These are phyloP conservation scores for Penicillium freii DNA, from an alignment of 2,329 filamentous ascomycete genomes.

Conservation along the genomic window DNA sequence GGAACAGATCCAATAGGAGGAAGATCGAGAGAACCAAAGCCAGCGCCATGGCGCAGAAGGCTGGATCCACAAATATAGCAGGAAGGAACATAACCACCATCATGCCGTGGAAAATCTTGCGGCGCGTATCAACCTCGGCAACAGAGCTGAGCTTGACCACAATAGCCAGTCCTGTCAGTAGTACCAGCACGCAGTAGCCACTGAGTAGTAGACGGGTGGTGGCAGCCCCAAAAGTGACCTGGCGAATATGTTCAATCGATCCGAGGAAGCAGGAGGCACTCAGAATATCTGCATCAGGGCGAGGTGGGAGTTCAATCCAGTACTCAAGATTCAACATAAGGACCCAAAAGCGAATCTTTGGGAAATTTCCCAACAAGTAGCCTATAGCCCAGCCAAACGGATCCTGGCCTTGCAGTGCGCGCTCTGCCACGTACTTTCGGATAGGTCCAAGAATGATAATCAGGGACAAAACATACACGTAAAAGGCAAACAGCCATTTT, in stretches of 20 bases:
- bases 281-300: conserved; percentile 29
- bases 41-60: conserved; percentile 78
- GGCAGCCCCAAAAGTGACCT: conserved; percentile 65
- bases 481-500: conserved; percentile 80
- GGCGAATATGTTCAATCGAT: conserved; percentile 65
- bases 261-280: conserved; percentile 51
- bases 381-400: conserved; percentile 90
- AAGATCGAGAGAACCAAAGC: conserved; percentile 78
- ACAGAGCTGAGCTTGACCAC: conserved; percentile 72
- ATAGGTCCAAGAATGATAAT: conserved; percentile 68
- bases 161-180: conserved; percentile 68
- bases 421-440: conserved; percentile 63
- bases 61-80: conserved; percentile 79
- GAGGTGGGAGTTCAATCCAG: conserved; percentile 71
- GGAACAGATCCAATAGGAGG: conserved; percentile 80
- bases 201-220: conserved; percentile 77
- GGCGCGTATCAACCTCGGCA: conserved; percentile 89
- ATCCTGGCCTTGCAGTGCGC: conserved; percentile 70
- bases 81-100: conserved; percentile 97
- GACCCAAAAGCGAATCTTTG: conserved; percentile 68
- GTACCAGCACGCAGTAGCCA: conserved; percentile 69
- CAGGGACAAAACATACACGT: conserved; percentile 69
- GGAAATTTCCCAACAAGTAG: conserved; percentile 80
- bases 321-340: conserved; percentile 65
- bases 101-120: conserved; percentile 97